Evolutionary conservation across 1,284 basidiomycete species (phyloP).

Genomic region (Nidula niveotomentosa): DNA sequence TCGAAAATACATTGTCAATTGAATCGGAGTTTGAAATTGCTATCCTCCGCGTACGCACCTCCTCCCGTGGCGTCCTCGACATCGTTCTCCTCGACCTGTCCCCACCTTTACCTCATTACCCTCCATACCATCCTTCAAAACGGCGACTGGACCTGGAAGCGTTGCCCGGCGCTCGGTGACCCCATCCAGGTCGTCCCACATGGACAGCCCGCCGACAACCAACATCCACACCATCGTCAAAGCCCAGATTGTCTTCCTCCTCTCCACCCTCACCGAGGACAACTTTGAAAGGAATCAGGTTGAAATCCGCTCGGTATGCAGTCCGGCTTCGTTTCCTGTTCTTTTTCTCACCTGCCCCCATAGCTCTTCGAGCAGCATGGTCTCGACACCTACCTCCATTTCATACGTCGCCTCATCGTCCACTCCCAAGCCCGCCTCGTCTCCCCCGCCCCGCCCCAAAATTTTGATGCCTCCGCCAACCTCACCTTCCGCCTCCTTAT

Average conservation of each 20-base stretch:
- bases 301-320: constrained; percentile 82
- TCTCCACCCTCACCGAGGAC: constrained; percentile 92
- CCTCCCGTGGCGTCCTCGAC: constrained; percentile 19
- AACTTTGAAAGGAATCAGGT: constrained; percentile 90
- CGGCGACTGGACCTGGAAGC: constrained; percentile 74
- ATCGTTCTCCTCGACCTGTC: constrained; percentile 27
- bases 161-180: constrained; percentile 73
- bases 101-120: constrained; percentile 12
- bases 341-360: no score
- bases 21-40: constrained; percentile 18
- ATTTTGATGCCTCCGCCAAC: constrained; percentile 68
- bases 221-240: constrained; percentile 78
- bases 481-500: constrained; percentile 81
- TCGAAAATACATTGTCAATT: constrained; percentile 8
- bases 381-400: constrained; percentile 93
- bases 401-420: constrained; percentile 89
- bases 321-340: no score
- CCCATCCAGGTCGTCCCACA: constrained; percentile 68
- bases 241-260: constrained; percentile 90
- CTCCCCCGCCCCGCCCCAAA: constrained; percentile 51
- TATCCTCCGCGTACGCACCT: no score
- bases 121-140: constrained; percentile 52
- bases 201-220: constrained; percentile 64
- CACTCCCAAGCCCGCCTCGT: constrained; percentile 75
- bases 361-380: constrained; percentile 95